Percentiles rank a stretch among this genome's conserved stretches.
Conservation (phyloP, 352 stramenopile species). For the Pythium guiyangense region DNA sequence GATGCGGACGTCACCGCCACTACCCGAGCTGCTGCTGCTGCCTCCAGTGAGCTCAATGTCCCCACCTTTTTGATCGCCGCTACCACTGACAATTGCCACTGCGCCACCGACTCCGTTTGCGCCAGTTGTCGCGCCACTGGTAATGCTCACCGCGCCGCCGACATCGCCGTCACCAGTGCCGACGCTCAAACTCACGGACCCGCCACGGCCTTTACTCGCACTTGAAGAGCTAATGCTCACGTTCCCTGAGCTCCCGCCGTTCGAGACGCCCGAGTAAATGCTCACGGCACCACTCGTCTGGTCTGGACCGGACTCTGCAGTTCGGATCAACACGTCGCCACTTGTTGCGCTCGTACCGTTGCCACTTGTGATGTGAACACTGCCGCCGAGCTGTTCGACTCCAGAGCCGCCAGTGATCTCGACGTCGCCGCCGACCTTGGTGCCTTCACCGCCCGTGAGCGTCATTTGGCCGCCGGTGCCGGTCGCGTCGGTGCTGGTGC, state of each 20-base stretch:
- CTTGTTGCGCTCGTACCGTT: slow-evolving; percentile 10
- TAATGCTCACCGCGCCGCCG: slow-evolving; percentile 15
- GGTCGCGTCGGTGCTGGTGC: slow-evolving; percentile 13
- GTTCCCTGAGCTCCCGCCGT: slow-evolving; percentile 15
- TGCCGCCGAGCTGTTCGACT: slow-evolving; percentile 19
- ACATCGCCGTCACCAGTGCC: slow-evolving; percentile 13
- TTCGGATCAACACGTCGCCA: slow-evolving; percentile 20
- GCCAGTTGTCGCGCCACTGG: slow-evolving; percentile 12
- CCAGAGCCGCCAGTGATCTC: slow-evolving; percentile 18
- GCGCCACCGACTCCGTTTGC: slow-evolving; percentile 14
- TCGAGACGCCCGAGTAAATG: slow-evolving; percentile 18
- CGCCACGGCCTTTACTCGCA: slow-evolving; percentile 14
- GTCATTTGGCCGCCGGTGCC: slow-evolving; percentile 18
- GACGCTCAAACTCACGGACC: slow-evolving; percentile 19
- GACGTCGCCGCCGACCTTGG: slow-evolving; percentile 20
- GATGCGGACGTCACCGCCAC: slow-evolving; percentile 9
- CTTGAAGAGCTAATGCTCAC: slow-evolving; percentile 15
- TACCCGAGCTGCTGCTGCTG: slow-evolving; percentile 7
- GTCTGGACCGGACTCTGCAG: slow-evolving; percentile 3
- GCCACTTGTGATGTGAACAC: slow-evolving; percentile 20
- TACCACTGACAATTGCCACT: slow-evolving; percentile 19
- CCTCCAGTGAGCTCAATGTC: slow-evolving; percentile 22
- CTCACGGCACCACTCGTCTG: slow-evolving; percentile 19
- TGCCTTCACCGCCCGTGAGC: slow-evolving; percentile 17
- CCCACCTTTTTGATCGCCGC: slow-evolving; percentile 10